Percentiles rank a stretch among this genome's conserved stretches.
Conservation (phyloP, 2,329 filamentous ascomycete genomes). For the Cryphonectria nitschkei region DNA sequence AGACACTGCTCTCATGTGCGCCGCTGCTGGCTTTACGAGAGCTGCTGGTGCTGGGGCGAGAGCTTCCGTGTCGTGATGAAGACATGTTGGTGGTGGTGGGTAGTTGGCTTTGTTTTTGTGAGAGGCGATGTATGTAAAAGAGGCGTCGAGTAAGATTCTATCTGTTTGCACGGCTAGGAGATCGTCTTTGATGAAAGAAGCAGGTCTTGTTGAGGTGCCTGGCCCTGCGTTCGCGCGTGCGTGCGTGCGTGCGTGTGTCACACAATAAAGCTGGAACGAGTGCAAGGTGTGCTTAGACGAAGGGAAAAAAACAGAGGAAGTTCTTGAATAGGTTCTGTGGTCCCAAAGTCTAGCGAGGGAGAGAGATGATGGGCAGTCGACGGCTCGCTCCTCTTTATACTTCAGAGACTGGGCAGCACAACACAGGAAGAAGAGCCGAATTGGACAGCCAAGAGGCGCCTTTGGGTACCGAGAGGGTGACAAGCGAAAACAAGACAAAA, state of each 20-base stretch:
- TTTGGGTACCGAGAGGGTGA: slow-evolving; percentile 16
- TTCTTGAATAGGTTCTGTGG: slow-evolving; percentile 4
- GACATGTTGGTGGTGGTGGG: slow-evolving; percentile 26
- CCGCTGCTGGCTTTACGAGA: slow-evolving; percentile 30
- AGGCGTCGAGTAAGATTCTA: not conserved
- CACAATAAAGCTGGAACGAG: not conserved
- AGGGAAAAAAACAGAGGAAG: not conserved
- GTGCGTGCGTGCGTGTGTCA: not conserved
- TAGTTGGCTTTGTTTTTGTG: not conserved
- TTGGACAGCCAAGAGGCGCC: slow-evolving; percentile 8
- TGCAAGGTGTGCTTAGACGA: not conserved
- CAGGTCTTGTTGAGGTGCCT: not conserved
- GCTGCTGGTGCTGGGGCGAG: slow-evolving; percentile 17
- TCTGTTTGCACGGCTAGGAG: not conserved
- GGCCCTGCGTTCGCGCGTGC: not conserved
- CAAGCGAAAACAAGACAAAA: not conserved
- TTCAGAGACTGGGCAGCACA: slow-evolving; percentile 21
- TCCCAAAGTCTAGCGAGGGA: slow-evolving; percentile 12
- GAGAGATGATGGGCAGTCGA: slow-evolving; percentile 20
- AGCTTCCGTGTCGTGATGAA: slow-evolving; percentile 28
- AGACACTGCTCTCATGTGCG: slow-evolving; percentile 31
- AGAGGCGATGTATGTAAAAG: not conserved
- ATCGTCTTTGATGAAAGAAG: not conserved
- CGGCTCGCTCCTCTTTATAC: slow-evolving; percentile 27
- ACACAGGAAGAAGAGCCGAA: not conserved